Conservation (phyloP, 1,284 basidiomycete genomes). For the Tilletia indica region DNA sequence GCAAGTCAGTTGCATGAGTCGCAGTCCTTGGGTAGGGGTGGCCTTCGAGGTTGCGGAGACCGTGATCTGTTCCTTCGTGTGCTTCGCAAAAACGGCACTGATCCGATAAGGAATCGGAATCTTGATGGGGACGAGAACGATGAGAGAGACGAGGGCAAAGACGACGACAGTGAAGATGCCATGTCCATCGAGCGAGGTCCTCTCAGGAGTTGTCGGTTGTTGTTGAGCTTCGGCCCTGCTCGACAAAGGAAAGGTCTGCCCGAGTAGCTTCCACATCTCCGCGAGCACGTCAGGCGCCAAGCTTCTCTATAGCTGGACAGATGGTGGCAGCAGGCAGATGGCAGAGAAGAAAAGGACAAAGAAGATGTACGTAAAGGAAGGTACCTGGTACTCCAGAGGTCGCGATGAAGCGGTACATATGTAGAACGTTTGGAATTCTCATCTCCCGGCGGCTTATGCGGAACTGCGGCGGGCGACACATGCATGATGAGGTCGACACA, state of each 20-base stretch:
- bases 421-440: too few species aligned
- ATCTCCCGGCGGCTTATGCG: too few species aligned
- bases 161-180: slow-evolving; percentile 53
- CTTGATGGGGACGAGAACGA: slow-evolving; percentile 45
- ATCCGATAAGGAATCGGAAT: slow-evolving; percentile 38
- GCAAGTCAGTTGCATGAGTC: background rate
- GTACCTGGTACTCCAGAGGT: too few species aligned
- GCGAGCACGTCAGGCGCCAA: too few species aligned
- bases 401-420: too few species aligned
- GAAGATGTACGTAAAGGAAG: too few species aligned
- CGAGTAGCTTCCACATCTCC: slow-evolving; percentile 3
- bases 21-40: background rate
- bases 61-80: background rate
- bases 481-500: too few species aligned
- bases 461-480: too few species aligned
- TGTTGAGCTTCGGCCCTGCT: background rate
- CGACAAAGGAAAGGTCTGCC: background rate
- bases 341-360: too few species aligned
- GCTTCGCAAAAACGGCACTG: slow-evolving; percentile 15
- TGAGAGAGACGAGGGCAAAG: slow-evolving; percentile 48
- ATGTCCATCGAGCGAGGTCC: slow-evolving; percentile 46
- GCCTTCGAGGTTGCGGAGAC: background rate
- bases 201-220: background rate
- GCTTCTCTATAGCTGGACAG: too few species aligned
- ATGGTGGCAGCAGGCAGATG: too few species aligned